Conservation (phyloP, 1,284 basidiomycete genomes). For the Naganishia sp. region DNA sequence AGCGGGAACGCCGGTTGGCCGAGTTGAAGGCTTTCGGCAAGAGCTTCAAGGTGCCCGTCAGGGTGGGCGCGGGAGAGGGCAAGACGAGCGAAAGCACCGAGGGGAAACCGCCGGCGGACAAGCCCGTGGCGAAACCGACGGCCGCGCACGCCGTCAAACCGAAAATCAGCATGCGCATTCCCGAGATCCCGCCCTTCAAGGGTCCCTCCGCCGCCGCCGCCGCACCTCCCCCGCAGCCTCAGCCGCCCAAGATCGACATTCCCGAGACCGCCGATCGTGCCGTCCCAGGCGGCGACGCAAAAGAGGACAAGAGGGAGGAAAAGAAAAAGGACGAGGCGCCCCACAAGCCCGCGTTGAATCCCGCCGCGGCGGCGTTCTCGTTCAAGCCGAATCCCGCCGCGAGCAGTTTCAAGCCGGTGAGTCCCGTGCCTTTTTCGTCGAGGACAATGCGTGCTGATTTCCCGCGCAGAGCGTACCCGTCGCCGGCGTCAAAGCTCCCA, state of each 20-base stretch:
- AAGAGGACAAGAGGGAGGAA: conserved; percentile 65
- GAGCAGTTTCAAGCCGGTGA: conserved; percentile 56
- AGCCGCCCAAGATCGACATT: conserved; percentile 10
- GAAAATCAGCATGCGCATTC: conserved; percentile 28
- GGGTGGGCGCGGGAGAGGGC: conserved; percentile 43
- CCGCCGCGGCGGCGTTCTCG: conserved; percentile 65
- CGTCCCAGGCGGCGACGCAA: conserved; percentile 5
- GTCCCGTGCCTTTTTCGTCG: not conserved
- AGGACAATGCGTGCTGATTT: not conserved
- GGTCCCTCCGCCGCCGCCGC: not conserved
- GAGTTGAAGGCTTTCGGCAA: conserved; percentile 90
- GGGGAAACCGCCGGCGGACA: not conserved
- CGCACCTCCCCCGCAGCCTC: conserved; percentile 3
- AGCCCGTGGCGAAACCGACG: conserved; percentile 37
- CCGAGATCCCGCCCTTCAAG: conserved; percentile 31
- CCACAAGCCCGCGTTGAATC: conserved; percentile 60
- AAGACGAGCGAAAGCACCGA: not conserved
- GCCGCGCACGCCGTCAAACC: conserved; percentile 45
- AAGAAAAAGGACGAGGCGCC: conserved; percentile 50
- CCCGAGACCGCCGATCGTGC: conserved; percentile 34
- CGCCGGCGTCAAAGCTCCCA: not conserved
- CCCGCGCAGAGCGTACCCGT: not conserved
- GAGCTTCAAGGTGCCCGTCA: conserved; percentile 74
- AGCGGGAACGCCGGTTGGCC: conserved; percentile 63
- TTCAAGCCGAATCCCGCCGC: conserved; percentile 65